Evolutionary conservation across 371 early-diverging fungal genomes (phyloP).

Genomic region (Haplosporangium sp.): DNA sequence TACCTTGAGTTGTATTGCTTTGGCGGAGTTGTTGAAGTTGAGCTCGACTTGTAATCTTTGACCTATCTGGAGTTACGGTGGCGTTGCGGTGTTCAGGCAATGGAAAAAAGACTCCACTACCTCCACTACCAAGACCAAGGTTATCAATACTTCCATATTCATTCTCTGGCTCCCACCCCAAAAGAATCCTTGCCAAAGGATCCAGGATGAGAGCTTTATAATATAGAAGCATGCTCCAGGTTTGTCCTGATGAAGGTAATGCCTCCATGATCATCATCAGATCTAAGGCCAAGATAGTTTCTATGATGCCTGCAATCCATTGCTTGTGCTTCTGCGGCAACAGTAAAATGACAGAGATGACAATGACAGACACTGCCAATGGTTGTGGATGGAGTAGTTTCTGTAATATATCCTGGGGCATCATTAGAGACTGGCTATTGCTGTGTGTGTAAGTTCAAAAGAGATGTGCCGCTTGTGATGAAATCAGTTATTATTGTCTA

Average conservation of each 20-base stretch:
- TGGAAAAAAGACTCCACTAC: background rate
- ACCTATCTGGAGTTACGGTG: constrained; percentile 20
- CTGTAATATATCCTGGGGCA: constrained; percentile 40
- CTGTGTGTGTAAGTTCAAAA: background rate
- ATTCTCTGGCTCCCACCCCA: constrained; percentile 42
- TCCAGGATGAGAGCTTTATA: constrained; percentile 15
- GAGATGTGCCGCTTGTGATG: background rate
- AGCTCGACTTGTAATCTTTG: constrained; percentile 48
- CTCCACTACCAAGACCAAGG: background rate
- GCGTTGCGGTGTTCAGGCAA: constrained; percentile 27
- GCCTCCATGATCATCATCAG: constrained; percentile 15
- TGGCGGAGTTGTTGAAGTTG: constrained; percentile 35
- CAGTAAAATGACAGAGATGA: constrained; percentile 20
- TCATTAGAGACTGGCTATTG: constrained; percentile 12
- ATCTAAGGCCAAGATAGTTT: constrained; percentile 22
- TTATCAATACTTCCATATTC: background rate
- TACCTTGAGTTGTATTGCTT: constrained; percentile 24
- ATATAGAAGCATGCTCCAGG: constrained; percentile 8
- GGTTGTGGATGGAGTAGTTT: constrained; percentile 36
- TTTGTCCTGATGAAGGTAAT: constrained; percentile 14
- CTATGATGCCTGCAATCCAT: constrained; percentile 12
- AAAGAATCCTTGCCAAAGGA: constrained; percentile 30
- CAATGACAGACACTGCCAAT: constrained; percentile 25
- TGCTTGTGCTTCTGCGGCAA: constrained; percentile 26
- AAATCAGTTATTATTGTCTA: background rate